Conservation (phyloP, 176 grass and related monocot species). For the Raddia distichophylla region DNA sequence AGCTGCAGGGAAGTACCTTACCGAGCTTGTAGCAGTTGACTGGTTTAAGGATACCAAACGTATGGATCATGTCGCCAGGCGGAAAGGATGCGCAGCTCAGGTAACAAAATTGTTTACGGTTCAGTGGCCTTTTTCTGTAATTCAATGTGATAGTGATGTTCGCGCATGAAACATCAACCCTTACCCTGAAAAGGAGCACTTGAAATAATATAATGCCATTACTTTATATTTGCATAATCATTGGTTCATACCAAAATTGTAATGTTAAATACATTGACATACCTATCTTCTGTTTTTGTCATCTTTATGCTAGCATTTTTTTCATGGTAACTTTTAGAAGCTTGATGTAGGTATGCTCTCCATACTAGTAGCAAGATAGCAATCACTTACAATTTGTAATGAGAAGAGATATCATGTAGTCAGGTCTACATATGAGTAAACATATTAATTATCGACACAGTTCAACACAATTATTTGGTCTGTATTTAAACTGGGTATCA, state of each 20-base stretch:
- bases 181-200: conserved; percentile 27
- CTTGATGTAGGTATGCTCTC: conserved; percentile 12
- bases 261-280: neutral
- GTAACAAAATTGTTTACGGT: conserved; percentile 45
- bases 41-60: conserved; percentile 77
- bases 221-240: neutral
- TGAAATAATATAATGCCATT: neutral
- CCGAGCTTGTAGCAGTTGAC: conserved; percentile 80
- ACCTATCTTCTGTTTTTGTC: conserved; percentile 1
- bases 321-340: conserved; percentile 14
- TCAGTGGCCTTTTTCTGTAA: conserved; percentile 9
- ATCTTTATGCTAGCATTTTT: neutral
- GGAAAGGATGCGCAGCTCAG: conserved; percentile 69
- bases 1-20: conserved; percentile 81
- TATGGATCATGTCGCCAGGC: conserved; percentile 89
- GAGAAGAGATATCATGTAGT: neutral
- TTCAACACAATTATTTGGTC: too few species aligned
- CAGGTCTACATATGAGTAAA: too few species aligned
- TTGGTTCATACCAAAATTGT: conserved; percentile 6
- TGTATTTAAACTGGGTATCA: too few species aligned
- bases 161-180: neutral
- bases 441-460: too few species aligned
- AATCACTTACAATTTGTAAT: neutral
- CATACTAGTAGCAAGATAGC: conserved; percentile 10
- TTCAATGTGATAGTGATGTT: neutral